Percentiles rank a stretch among this genome's conserved stretches.
These are phyloP conservation scores for Beauveria brongniartii DNA, from an alignment of 2,329 filamentous ascomycete genomes.

Conservation along the genomic window DNA sequence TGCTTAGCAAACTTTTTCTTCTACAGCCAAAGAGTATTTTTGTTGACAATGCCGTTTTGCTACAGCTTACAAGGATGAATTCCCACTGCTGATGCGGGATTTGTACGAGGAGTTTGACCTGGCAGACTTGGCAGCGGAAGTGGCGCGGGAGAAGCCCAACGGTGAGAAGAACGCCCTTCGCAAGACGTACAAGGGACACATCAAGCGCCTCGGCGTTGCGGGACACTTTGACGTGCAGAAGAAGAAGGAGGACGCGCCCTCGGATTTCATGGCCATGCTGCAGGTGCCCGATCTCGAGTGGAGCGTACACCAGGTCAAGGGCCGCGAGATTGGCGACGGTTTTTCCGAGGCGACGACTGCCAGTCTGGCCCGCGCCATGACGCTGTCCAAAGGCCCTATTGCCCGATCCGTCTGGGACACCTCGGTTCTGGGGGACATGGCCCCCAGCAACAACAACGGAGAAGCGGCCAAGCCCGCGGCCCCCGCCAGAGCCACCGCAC, in stretches of 20 bases:
- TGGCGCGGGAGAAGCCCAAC: constrained; percentile 55
- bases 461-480: constrained; percentile 31
- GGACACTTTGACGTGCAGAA: constrained; percentile 53
- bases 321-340: constrained; percentile 47
- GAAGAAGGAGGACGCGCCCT: constrained; percentile 42
- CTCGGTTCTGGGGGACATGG: constrained; percentile 50
- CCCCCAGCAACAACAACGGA: constrained; percentile 28
- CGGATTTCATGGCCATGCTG: constrained; percentile 46
- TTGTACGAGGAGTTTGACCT: constrained; percentile 52
- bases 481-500: constrained; percentile 41
- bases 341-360: constrained; percentile 37
- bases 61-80: constrained; percentile 38
- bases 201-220: constrained; percentile 54
- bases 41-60: constrained; percentile 6
- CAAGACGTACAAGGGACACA: constrained; percentile 61
- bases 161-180: constrained; percentile 59
- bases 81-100: constrained; percentile 45
- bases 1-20: constrained; percentile 17
- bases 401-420: constrained; percentile 48
- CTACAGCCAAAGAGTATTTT: constrained; percentile 16
- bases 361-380: constrained; percentile 41
- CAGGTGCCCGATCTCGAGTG: constrained; percentile 47
- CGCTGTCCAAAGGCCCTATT: constrained; percentile 50
- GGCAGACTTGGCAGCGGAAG: constrained; percentile 48
- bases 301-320: constrained; percentile 45